Evolutionary conservation across 129 eudicot genomes (phyloP).

Genomic region (Saussurea involucrata): DNA sequence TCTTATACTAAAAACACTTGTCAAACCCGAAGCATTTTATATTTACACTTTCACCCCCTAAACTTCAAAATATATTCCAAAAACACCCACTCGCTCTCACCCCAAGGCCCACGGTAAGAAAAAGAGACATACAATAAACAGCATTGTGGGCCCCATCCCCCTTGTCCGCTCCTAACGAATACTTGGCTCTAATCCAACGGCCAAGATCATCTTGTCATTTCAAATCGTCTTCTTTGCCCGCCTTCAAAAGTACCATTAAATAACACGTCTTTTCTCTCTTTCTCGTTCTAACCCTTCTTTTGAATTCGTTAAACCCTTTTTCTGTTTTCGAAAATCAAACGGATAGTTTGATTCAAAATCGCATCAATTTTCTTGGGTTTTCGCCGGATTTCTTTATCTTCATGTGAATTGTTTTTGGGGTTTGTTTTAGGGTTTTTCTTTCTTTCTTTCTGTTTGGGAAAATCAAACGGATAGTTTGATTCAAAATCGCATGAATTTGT

Average conservation of each 20-base stretch:
- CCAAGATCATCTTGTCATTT: conserved; percentile 42
- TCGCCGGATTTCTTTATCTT: background rate
- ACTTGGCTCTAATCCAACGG: conserved; percentile 55
- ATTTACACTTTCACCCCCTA: conserved; percentile 14
- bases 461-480: conserved; percentile 24
- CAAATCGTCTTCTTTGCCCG: conserved; percentile 59
- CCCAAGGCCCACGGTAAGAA: conserved; percentile 26
- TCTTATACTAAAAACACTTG: conserved; percentile 16
- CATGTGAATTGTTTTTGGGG: background rate
- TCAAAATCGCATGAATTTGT: conserved; percentile 15
- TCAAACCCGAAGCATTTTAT: conserved; percentile 18
- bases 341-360: conserved; percentile 23
- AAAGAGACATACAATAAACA: conserved; percentile 33
- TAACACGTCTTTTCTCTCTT: background rate
- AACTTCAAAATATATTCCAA: background rate
- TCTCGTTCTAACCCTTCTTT: conserved; percentile 15
- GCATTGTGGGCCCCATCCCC: conserved; percentile 41
- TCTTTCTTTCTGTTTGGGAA: background rate
- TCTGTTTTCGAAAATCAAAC: conserved; percentile 22
- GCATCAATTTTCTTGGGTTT: conserved; percentile 15
- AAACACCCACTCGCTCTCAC: background rate
- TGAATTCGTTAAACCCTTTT: conserved; percentile 30
- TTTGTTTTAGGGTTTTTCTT: conserved; percentile 7
- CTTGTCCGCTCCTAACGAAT: conserved; percentile 89
- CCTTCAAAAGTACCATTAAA: conserved; percentile 43